Conservation (phyloP, 1,139 yeast species). For the Tardiomyces blankii region DNA sequence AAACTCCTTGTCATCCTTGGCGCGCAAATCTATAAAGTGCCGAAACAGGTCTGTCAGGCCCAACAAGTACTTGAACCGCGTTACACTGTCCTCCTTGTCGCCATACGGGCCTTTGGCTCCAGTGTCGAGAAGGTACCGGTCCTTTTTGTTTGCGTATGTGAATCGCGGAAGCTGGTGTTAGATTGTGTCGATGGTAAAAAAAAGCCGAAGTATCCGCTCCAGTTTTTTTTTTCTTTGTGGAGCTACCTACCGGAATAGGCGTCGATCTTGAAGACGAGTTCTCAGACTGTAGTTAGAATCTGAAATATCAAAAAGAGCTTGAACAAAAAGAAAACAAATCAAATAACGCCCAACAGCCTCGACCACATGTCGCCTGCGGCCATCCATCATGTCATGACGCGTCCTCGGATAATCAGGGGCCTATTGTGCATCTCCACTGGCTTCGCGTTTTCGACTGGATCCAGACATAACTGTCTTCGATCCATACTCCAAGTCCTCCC, state of each 20-base stretch:
- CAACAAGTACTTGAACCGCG: constrained; percentile 68
- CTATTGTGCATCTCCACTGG: too few species aligned
- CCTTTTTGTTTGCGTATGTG: not conserved
- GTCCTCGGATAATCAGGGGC: too few species aligned
- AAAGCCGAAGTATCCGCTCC: not conserved
- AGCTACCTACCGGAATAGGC: not conserved
- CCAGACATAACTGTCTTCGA: too few species aligned
- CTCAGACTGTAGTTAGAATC: not conserved
- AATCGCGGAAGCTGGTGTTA: not conserved
- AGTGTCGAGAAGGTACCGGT: not conserved
- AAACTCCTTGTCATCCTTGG: constrained; percentile 61
- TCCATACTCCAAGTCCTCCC: not conserved
- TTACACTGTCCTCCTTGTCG: constrained; percentile 51
- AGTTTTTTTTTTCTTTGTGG: not conserved
- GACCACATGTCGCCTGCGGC: too few species aligned
- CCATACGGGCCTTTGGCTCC: not conserved
- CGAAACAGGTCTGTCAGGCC: constrained; percentile 80
- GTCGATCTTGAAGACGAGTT: not conserved
- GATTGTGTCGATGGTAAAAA: not conserved
- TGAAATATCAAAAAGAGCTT: too few species aligned
- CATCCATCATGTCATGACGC: too few species aligned
- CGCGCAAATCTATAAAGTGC: constrained; percentile 75
- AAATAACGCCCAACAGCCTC: too few species aligned
- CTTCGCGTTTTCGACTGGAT: too few species aligned
- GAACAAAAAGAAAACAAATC: too few species aligned